phyloP scores from a whole-genome alignment of 768 basidiomycete species.

The Neoboletus brunneissimus region DNA sequence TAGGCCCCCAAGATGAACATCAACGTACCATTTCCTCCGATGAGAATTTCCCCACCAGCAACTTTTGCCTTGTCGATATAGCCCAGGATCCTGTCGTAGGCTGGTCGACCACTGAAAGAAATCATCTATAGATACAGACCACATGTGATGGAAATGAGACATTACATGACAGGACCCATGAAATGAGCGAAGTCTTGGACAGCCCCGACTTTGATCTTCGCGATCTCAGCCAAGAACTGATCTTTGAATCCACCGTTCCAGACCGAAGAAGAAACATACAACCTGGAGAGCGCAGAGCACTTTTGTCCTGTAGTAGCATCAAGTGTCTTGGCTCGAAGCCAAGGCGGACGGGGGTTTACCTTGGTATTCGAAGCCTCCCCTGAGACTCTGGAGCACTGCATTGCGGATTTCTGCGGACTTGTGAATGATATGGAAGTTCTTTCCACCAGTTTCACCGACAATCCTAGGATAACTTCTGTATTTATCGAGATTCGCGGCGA shows the following conservation, averaged over 20 bases:
- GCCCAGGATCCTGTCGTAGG: slow-evolving; percentile 81
- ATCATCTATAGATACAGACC: not conserved
- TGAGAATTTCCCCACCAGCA: slow-evolving; percentile 84
- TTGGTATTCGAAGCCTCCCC: slow-evolving; percentile 95
- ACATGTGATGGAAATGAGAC: not conserved
- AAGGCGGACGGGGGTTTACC: slow-evolving; percentile 40
- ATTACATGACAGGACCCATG: slow-evolving; percentile 94
- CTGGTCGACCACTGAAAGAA: slow-evolving; percentile 63
- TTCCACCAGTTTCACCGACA: slow-evolving; percentile 97
- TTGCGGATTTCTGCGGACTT: slow-evolving; percentile 81
- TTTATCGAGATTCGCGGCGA: slow-evolving; percentile 80
- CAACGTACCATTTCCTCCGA: slow-evolving; percentile 71
- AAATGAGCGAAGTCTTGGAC: slow-evolving; percentile 79
- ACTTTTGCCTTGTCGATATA: slow-evolving; percentile 87
- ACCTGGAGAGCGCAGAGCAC: slow-evolving; percentile 89
- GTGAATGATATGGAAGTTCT: slow-evolving; percentile 97
- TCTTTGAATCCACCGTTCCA: slow-evolving; percentile 90
- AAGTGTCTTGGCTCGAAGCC: not conserved
- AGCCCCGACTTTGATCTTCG: slow-evolving; percentile 83
- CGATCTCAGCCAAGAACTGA: slow-evolving; percentile 65
- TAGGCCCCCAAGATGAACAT: not conserved
- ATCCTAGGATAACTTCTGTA: slow-evolving; percentile 92
- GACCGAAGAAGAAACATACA: slow-evolving; percentile 84
- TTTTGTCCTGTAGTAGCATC: slow-evolving; percentile 67
- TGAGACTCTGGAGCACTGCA: slow-evolving; percentile 84